Evolutionary conservation across 805 yeast species (phyloP).

Genomic region (Yarrowia deformans): DNA sequence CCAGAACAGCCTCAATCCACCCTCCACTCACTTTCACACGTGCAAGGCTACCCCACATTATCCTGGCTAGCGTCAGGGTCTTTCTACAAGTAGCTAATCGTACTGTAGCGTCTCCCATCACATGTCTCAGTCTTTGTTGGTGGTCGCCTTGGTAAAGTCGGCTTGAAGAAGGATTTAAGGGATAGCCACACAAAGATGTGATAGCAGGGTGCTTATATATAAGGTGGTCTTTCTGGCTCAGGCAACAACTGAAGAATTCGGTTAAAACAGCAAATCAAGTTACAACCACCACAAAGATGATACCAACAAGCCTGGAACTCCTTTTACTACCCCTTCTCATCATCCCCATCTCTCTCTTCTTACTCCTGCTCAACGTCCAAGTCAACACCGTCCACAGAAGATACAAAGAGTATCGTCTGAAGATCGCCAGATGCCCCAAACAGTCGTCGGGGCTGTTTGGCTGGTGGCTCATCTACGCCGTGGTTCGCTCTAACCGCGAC

Average conservation of each 20-base stretch:
- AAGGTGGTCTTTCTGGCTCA: no score
- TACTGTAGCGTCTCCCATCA: background rate
- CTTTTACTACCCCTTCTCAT: background rate
- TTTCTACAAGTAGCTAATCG: no score
- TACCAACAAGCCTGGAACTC: background rate
- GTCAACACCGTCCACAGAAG: background rate
- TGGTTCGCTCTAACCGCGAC: background rate
- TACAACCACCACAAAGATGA: conserved; percentile 3
- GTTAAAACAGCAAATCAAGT: no score
- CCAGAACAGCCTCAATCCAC: no score
- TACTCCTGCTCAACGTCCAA: conserved; percentile 1
- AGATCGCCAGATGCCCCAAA: background rate
- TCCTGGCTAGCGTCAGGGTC: background rate
- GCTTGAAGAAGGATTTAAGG: background rate
- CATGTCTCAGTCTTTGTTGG: conserved; percentile 2
- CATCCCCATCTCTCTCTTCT: background rate
- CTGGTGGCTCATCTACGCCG: conserved; percentile 26
- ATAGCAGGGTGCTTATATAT: background rate
- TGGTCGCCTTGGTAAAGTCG: background rate
- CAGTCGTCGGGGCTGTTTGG: conserved; percentile 9
- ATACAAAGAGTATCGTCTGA: conserved; percentile 13
- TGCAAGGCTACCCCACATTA: background rate
- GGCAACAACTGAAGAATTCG: no score
- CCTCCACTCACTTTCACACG: background rate
- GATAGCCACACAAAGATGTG: background rate